Conservation (phyloP, 179 eudicot genomes). For the Drosera spatulata region DNA sequence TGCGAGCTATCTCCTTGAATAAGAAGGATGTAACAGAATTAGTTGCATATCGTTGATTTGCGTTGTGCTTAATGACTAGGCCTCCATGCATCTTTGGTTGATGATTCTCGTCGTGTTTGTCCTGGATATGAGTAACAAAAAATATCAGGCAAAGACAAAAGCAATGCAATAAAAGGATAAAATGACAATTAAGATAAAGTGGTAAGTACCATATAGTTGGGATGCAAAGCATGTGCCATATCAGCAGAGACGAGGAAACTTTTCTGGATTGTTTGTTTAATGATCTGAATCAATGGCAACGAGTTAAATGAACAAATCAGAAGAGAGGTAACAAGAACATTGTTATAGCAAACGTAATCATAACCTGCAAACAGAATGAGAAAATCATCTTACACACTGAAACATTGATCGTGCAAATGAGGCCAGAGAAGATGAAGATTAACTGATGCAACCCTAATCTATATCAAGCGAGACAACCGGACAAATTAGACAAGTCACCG, state of each 20-base stretch:
- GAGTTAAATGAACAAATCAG: no score
- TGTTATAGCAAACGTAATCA: no score
- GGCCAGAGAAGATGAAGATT: no score
- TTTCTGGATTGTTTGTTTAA: constrained; percentile 72
- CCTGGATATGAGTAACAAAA: constrained; percentile 35
- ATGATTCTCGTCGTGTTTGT: constrained; percentile 96
- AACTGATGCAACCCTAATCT: no score
- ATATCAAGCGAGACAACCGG: no score
- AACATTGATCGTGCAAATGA: no score
- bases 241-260: constrained; percentile 95
- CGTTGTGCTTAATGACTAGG: constrained; percentile 87
- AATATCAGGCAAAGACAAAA: not conserved
- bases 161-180: not conserved
- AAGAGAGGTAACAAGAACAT: no score
- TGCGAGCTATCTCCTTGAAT: constrained; percentile 75
- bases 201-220: constrained; percentile 72
- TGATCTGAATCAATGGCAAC: constrained; percentile 29
- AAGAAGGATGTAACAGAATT: constrained; percentile 88
- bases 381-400: no score
- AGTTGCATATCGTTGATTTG: constrained; percentile 97
- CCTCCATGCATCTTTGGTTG: constrained; percentile 97
- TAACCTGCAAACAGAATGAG: no score
- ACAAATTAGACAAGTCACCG: no score
- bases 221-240: constrained; percentile 99
- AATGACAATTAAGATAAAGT: no score